Percentiles rank a stretch among this genome's conserved stretches.
Conservation (phyloP, 1,284 basidiomycete species). For the Spongispora temasekensis region DNA sequence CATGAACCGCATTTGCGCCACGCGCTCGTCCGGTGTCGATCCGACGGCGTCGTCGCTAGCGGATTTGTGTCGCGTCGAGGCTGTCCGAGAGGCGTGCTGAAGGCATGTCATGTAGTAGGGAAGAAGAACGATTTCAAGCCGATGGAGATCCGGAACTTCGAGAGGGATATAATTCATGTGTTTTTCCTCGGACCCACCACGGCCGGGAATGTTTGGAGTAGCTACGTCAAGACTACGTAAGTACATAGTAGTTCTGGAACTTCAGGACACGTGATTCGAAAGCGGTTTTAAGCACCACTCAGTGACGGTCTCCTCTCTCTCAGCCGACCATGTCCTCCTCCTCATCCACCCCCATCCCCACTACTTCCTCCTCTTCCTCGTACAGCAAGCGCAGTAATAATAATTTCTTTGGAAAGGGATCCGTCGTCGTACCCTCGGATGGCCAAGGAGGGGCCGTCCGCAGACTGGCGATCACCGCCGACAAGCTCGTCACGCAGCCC, state of each 20-base stretch:
- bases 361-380: no score
- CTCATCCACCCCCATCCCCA: no score
- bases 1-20: constrained; percentile 78
- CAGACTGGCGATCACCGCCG: constrained; percentile 65
- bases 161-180: no score
- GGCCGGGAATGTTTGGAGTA: no score
- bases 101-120: constrained; percentile 78
- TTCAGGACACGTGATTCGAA: no score
- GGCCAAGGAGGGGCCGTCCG: constrained; percentile 69
- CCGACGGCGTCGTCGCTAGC: constrained; percentile 47
- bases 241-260: no score
- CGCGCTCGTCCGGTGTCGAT: constrained; percentile 47
- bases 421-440: constrained; percentile 58
- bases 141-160: no score
- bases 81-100: constrained; percentile 71
- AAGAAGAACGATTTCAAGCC: constrained; percentile 88
- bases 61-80: constrained; percentile 63
- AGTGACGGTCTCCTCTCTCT: no score
- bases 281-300: no score
- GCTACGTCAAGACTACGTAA: no score
- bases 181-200: no score
- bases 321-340: no score
- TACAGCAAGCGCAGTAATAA: constrained; percentile 26
- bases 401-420: constrained; percentile 54
- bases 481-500: constrained; percentile 74